phyloP scores from a whole-genome alignment of 169 alveolate genomes.

The Plasmodium blacklocki region DNA sequence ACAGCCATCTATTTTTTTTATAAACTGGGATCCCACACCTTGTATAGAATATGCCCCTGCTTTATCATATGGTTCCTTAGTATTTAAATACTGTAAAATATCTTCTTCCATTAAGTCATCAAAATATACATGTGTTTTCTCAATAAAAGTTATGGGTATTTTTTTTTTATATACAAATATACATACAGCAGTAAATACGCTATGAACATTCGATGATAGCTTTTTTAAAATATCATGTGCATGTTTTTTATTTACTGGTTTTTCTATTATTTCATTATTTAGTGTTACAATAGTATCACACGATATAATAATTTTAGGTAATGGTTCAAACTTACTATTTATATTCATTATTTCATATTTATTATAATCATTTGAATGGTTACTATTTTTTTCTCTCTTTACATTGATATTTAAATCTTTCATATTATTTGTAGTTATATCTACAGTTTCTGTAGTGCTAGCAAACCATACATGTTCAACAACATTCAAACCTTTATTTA shows the following conservation, averaged over 20 bases:
- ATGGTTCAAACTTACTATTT: slow-evolving; percentile 38
- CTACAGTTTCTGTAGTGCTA: background rate
- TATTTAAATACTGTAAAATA: slow-evolving; percentile 75
- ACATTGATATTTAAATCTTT: background rate
- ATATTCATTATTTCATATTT: slow-evolving; percentile 17
- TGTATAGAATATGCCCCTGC: slow-evolving; percentile 83
- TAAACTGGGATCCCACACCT: slow-evolving; percentile 79
- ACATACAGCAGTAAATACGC: slow-evolving; percentile 83
- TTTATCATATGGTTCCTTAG: slow-evolving; percentile 72
- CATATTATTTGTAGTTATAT: background rate
- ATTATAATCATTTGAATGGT: background rate
- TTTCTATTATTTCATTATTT: slow-evolving; percentile 81
- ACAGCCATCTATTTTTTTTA: slow-evolving; percentile 82
- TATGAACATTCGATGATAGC: slow-evolving; percentile 63
- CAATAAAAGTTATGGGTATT: slow-evolving; percentile 74
- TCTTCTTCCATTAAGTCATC: slow-evolving; percentile 80
- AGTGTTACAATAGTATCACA: slow-evolving; percentile 82
- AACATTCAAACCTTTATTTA: slow-evolving; percentile 80
- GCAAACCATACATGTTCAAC: slow-evolving; percentile 78
- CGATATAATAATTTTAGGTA: slow-evolving; percentile 55
- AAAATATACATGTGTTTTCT: slow-evolving; percentile 75
- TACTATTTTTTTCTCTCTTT: background rate
- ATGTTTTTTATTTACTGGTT: slow-evolving; percentile 79
- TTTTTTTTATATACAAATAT: slow-evolving; percentile 73
- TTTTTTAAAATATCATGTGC: slow-evolving; percentile 79